Base-by-base conservation (phyloP, 805 yeast genomes). In the Pichia paraexigua region DNA sequence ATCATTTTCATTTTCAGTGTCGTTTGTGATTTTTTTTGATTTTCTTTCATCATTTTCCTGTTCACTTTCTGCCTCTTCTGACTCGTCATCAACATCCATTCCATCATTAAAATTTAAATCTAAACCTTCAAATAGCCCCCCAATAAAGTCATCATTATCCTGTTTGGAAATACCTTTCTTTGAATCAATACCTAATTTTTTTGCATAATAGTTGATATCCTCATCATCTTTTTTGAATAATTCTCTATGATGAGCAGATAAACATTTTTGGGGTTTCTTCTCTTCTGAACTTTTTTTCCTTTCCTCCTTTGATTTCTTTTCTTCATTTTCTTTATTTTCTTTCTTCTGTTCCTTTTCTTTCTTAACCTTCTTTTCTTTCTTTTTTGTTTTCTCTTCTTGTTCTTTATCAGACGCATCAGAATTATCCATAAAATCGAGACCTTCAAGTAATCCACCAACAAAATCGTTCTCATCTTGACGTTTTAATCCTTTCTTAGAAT, bases 121-220 rank as follows among this genome's bases (percentile, higher is more conserved):
- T 11, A 80, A 64, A 0, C 92, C 96, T 48, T 88, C 96, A 5
- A 90, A 70, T 20, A 90, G 63, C 12, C 90, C 95, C 43, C 87
- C 96, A 45, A 90, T 72, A 2, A 83, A 78, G 67, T 90, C 96
- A 60, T 84, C 86, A n/a, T 82, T 89, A 42, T 74, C 82, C 13
- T 64, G 64, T 54, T 76, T 77, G 30, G 73, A 67, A 46, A 84
- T 69, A n/a, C 73, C 74, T 48, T 74, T 76, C 1, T 80, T 78
- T 53, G 81, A 79, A 48, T 73, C 73, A 57, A 87, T 66, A 1
- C 95, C 95, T 17, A 91, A 71, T 60, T 86, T 83, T 56, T 85
- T 85, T 5, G 97, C 92, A 64, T 89, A 91, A 62, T 83, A 88
- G 43, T 76, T 79, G 68, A 87, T 83, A 48, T 91, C 96, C 51